Percentiles rank a stretch among this genome's conserved stretches.
These are phyloP conservation scores for Saccharomyces hybrid DNA, from an alignment of 1,139 yeast species.

Conservation along the genomic window DNA sequence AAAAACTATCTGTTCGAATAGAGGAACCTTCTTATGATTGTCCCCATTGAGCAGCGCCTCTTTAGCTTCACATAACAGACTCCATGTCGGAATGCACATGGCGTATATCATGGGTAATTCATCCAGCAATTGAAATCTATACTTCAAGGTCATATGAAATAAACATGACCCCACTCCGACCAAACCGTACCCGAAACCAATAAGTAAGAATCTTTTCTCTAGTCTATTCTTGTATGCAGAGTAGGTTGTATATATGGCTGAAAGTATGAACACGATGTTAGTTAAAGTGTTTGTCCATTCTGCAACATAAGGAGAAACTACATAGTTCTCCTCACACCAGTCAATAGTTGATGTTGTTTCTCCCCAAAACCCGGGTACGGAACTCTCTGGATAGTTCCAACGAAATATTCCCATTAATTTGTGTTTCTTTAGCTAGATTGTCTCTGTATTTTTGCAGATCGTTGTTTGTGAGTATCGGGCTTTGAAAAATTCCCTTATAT, in stretches of 20 bases:
- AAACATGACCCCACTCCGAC: conserved; percentile 92
- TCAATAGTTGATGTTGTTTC: conserved; percentile 59
- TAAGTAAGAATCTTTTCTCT: conserved; percentile 61
- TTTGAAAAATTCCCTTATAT: background rate
- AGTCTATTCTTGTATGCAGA: conserved; percentile 52
- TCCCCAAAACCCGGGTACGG: conserved; percentile 32
- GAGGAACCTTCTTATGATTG: conserved; percentile 38
- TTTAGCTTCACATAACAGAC: conserved; percentile 56
- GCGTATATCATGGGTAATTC: conserved; percentile 97
- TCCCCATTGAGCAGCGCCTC: conserved; percentile 13
- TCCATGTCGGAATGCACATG: conserved; percentile 90
- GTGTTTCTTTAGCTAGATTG: background rate
- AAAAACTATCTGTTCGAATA: background rate
- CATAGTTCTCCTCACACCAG: conserved; percentile 94
- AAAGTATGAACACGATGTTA: conserved; percentile 56
- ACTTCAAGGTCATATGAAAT: conserved; percentile 87
- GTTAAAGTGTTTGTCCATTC: conserved; percentile 78
- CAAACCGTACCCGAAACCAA: conserved; percentile 72
- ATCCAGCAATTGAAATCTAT: conserved; percentile 81
- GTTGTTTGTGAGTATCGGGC: background rate
- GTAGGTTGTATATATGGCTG: conserved; percentile 58
- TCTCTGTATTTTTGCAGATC: background rate
- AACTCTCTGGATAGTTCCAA: conserved; percentile 30
- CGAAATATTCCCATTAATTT: conserved; percentile 7
- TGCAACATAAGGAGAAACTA: conserved; percentile 69